Percentiles rank a stretch among this genome's conserved stretches.
Evolutionary conservation across 345 rosid species (phyloP).

Genomic region (Ceriops tagal): DNA sequence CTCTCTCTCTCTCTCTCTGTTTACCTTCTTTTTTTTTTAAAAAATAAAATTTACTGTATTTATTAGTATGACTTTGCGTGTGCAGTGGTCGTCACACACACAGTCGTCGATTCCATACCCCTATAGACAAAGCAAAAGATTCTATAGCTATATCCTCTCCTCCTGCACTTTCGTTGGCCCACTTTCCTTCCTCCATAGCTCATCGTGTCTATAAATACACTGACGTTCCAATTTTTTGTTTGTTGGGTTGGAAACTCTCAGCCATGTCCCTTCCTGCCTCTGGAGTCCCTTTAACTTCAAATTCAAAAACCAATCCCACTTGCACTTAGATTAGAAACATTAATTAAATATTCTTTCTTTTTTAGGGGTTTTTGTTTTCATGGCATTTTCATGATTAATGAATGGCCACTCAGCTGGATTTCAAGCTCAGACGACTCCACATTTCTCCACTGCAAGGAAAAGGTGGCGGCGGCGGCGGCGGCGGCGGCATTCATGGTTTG

Average conservation of each 20-base stretch:
- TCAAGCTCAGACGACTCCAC: constrained; percentile 33
- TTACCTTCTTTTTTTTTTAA: neutral
- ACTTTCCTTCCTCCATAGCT: neutral
- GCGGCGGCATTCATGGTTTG: constrained; percentile 20
- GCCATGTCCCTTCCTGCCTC: constrained; percentile 8
- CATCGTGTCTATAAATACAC: neutral
- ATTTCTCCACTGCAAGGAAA: constrained; percentile 17
- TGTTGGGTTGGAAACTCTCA: constrained; percentile 10
- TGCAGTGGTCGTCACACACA: too few relatives aligned
- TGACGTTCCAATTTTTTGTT: neutral
- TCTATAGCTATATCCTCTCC: too few relatives aligned
- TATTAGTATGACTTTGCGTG: too few relatives aligned
- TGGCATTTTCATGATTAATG: constrained; percentile 57
- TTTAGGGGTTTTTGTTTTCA: constrained; percentile 30
- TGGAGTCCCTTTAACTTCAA: neutral
- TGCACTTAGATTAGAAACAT: neutral
- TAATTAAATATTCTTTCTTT: neutral
- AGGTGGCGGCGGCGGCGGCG: too few relatives aligned
- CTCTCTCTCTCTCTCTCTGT: constrained; percentile 3
- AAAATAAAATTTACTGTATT: too few relatives aligned
- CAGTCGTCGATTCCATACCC: too few relatives aligned
- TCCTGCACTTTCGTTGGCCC: too few relatives aligned
- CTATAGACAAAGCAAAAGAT: too few relatives aligned
- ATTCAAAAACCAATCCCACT: neutral
- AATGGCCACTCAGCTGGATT: constrained; percentile 64